These are phyloP conservation scores for Juncus effusus DNA, from an alignment of 176 grass and related monocot genomes.

Conservation along the genomic window DNA sequence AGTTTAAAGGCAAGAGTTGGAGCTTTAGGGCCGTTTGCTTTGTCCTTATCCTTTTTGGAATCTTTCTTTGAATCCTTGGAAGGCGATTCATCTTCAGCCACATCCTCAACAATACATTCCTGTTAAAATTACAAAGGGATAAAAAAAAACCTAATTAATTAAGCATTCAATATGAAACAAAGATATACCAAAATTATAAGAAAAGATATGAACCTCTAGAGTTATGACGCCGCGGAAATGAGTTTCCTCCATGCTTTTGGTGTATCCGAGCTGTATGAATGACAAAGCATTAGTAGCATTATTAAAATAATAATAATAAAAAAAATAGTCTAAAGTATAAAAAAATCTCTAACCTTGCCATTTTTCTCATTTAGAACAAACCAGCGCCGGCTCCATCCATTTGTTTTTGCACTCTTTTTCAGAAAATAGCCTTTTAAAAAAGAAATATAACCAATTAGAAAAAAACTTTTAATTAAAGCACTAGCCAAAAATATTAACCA, in stretches of 20 bases:
- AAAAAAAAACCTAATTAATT: neutral
- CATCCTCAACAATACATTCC: slow-evolving; percentile 76
- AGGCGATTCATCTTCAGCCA: slow-evolving; percentile 59
- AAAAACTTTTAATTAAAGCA: neutral
- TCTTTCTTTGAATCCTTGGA: slow-evolving; percentile 63
- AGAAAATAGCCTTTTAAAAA: slow-evolving; percentile 52
- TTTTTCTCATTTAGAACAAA: slow-evolving; percentile 91
- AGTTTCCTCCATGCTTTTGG: slow-evolving; percentile 80
- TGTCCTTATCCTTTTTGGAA: slow-evolving; percentile 48
- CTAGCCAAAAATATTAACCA: neutral
- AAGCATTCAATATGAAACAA: neutral
- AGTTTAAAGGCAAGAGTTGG: slow-evolving; percentile 66
- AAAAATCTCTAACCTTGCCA: slow-evolving; percentile 54
- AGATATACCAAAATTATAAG: slow-evolving; percentile 14
- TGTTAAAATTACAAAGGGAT: slow-evolving; percentile 12
- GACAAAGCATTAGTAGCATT: slow-evolving; percentile 17
- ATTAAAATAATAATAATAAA: neutral
- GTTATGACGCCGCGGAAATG: slow-evolving; percentile 72
- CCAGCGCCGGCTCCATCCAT: slow-evolving; percentile 79
- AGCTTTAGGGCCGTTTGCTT: slow-evolving; percentile 46
- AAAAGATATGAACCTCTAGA: slow-evolving; percentile 51
- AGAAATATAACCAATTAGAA: slow-evolving; percentile 8
- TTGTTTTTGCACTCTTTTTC: slow-evolving; percentile 69
- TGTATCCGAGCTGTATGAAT: slow-evolving; percentile 76
- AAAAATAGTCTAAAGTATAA: slow-evolving; percentile 17